phyloP scores from a whole-genome alignment of 345 rosid species.

The Eucalyptus pumila region DNA sequence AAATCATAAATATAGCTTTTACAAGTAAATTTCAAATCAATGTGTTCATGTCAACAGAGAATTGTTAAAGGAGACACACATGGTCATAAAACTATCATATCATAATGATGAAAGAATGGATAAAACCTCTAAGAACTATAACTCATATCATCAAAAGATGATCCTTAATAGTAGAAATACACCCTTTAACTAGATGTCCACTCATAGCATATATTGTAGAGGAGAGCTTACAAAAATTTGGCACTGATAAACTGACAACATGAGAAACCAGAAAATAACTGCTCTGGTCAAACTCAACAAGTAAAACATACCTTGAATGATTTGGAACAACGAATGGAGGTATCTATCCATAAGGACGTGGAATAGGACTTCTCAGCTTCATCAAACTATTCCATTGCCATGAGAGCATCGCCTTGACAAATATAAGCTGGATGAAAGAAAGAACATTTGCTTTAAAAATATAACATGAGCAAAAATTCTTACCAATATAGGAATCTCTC shows the following conservation, averaged over 20 bases:
- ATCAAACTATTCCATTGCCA: conserved; percentile 50
- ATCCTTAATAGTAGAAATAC: not conserved
- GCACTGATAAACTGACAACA: not conserved
- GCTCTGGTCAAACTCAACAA: not conserved
- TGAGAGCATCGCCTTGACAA: conserved; percentile 66
- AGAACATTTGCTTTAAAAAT: not conserved
- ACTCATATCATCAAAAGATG: not conserved
- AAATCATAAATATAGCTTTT: too few species aligned
- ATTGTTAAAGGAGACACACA: not conserved
- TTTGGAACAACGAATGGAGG: conserved; percentile 55
- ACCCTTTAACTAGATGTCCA: not conserved
- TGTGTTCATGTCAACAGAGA: not conserved
- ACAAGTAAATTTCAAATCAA: too few species aligned
- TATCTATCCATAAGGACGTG: conserved; percentile 46
- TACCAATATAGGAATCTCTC: not conserved
- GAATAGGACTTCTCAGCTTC: conserved; percentile 59
- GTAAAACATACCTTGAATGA: conserved; percentile 45
- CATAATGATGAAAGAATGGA: not conserved
- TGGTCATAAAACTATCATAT: not conserved
- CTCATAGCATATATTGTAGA: not conserved
- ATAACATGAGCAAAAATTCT: not conserved
- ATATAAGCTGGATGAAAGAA: conserved; percentile 26
- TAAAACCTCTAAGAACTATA: not conserved
- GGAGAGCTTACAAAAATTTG: not conserved
- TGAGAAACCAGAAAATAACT: not conserved